Evolutionary conservation across 208 protist genomes (phyloP).

Genomic region (Wallacemonas sp.): DNA sequence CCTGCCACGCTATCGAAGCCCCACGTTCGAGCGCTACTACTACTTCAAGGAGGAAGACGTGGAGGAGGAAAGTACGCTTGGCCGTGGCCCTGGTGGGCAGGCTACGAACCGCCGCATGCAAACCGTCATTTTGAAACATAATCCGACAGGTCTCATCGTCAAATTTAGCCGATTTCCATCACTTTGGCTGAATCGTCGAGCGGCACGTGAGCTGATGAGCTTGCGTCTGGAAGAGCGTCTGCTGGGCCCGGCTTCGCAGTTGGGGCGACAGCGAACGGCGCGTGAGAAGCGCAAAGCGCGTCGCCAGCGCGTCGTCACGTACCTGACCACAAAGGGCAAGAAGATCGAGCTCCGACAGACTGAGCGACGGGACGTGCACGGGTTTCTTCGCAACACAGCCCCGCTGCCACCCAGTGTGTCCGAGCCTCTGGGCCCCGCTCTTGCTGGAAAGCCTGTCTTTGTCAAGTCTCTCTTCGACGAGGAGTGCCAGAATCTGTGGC

Average conservation of each 20-base stretch:
- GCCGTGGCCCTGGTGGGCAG: conserved; percentile 82
- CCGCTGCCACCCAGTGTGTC: conserved; percentile 24
- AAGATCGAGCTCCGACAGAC: conserved; percentile 31
- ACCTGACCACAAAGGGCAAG: conserved; percentile 35
- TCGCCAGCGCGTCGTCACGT: conserved; percentile 20
- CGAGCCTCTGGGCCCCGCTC: conserved; percentile 18
- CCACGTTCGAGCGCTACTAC: conserved; percentile 64
- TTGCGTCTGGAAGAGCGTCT: conserved; percentile 74
- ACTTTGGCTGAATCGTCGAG: conserved; percentile 79
- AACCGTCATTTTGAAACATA: conserved; percentile 73
- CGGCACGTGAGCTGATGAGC: conserved; percentile 74
- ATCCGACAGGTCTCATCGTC: conserved; percentile 64
- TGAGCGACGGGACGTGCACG: conserved; percentile 41
- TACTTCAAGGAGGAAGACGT: conserved; percentile 85
- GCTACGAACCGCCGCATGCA: conserved; percentile 89
- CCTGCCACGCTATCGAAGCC: conserved; percentile 61
- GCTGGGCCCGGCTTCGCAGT: conserved; percentile 46
- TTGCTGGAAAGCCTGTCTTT: conserved; percentile 22
- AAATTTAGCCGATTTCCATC: conserved; percentile 89
- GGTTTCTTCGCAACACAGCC: conserved; percentile 33
- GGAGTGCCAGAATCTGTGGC: conserved; percentile 76
- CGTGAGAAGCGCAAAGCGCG: conserved; percentile 29
- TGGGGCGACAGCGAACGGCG: conserved; percentile 32
- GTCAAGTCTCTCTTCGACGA: conserved; percentile 57
- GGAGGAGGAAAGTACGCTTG: conserved; percentile 72